These are phyloP conservation scores for Cyclostephanos tholiformis DNA, from an alignment of 108 stramenopile genomes.

Conservation along the genomic window DNA sequence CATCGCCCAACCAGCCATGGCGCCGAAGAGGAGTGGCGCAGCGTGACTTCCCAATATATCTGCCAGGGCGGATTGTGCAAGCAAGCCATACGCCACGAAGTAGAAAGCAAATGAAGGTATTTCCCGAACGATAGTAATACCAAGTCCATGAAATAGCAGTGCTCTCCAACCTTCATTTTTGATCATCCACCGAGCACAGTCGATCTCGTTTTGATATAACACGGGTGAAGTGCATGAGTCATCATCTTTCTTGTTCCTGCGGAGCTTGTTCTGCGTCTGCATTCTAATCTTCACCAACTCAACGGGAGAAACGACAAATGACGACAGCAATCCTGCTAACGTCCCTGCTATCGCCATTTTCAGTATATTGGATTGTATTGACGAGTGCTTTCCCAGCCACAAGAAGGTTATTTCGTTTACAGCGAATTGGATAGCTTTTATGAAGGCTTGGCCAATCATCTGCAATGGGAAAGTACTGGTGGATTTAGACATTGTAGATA, in stretches of 20 bases:
- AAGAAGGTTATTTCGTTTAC: slow-evolving; percentile 53
- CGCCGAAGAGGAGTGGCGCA: slow-evolving; percentile 63
- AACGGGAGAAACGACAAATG: slow-evolving; percentile 61
- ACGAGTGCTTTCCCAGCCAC: slow-evolving; percentile 28
- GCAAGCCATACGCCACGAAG: slow-evolving; percentile 54
- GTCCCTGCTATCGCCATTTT: slow-evolving; percentile 54
- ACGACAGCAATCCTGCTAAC: slow-evolving; percentile 57
- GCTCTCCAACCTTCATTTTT: slow-evolving; percentile 52
- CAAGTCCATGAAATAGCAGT: slow-evolving; percentile 55
- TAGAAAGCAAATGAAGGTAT: slow-evolving; percentile 62
- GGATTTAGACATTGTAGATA: background rate
- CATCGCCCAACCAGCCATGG: slow-evolving; percentile 55
- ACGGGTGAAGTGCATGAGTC: background rate
- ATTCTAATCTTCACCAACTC: slow-evolving; percentile 64
- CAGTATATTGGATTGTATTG: slow-evolving; percentile 24
- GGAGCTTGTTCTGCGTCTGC: slow-evolving; percentile 45
- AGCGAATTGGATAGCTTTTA: slow-evolving; percentile 68
- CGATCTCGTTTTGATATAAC: slow-evolving; percentile 34
- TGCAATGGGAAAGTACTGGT: slow-evolving; percentile 15
- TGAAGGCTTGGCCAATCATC: slow-evolving; percentile 72
- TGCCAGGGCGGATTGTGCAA: slow-evolving; percentile 37
- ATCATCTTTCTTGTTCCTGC: slow-evolving; percentile 33
- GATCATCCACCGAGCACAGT: slow-evolving; percentile 50
- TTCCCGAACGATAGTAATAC: slow-evolving; percentile 52
- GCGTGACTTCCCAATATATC: slow-evolving; percentile 26